Conservation (phyloP, 1,139 yeast species). For the Pichia sp. region DNA sequence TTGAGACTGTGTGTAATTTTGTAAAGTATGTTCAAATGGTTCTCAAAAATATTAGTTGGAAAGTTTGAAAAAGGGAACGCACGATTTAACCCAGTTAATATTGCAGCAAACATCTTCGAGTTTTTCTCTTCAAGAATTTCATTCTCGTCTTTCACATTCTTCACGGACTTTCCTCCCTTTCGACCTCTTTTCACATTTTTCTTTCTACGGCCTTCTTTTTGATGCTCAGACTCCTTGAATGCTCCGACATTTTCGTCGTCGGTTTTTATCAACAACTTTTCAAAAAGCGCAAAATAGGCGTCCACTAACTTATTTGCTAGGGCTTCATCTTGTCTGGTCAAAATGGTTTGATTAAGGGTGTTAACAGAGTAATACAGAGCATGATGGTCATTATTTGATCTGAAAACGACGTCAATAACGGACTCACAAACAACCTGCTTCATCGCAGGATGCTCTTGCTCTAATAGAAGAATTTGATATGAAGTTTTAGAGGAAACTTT, state of each 20-base stretch:
- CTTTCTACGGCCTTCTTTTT: slow-evolving; percentile 44
- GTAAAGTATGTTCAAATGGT: slow-evolving; percentile 80
- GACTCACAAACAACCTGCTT: slow-evolving; percentile 73
- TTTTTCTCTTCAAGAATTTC: slow-evolving; percentile 81
- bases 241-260: slow-evolving; percentile 49
- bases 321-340: slow-evolving; percentile 70
- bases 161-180: slow-evolving; percentile 80
- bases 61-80: slow-evolving; percentile 89
- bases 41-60: slow-evolving; percentile 65
- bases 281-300: slow-evolving; percentile 83
- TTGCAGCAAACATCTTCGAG: slow-evolving; percentile 81
- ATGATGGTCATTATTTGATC: slow-evolving; percentile 75
- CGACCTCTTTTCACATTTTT: slow-evolving; percentile 52
- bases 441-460: slow-evolving; percentile 97
- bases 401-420: slow-evolving; percentile 74
- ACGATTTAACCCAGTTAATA: slow-evolving; percentile 92
- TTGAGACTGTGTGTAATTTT: slow-evolving; percentile 91
- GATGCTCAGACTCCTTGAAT: slow-evolving; percentile 34
- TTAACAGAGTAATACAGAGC: slow-evolving; percentile 83
- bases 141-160: slow-evolving; percentile 60
- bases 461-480: slow-evolving; percentile 69
- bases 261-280: slow-evolving; percentile 69
- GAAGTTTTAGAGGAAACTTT: slow-evolving; percentile 90
- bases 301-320: slow-evolving; percentile 79
- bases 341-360: slow-evolving; percentile 88